A percentile compares a stretch with the other conserved stretches of the same genome.
phyloP scores from a whole-genome alignment of 495 filamentous ascomycete species.

The Aspergillus baeticus region DNA sequence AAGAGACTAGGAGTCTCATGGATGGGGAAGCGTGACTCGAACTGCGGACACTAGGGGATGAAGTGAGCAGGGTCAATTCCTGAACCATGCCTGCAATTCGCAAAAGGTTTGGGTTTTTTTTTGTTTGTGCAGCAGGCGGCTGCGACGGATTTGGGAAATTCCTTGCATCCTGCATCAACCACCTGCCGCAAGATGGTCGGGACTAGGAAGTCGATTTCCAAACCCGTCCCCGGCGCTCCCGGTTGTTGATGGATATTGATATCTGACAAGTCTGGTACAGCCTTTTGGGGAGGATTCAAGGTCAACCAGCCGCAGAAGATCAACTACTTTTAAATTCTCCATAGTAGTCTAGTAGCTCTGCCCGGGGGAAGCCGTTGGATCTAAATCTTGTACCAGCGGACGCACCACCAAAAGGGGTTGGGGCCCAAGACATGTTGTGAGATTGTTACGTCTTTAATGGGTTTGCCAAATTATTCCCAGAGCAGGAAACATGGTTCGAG shows the following conservation, averaged over 20 bases:
- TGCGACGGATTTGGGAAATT: constrained; percentile 16
- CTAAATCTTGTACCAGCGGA: background rate
- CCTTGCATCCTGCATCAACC: constrained; percentile 14
- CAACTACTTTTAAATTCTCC: no score
- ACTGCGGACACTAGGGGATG: background rate
- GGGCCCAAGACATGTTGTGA: background rate
- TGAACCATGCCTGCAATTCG: background rate
- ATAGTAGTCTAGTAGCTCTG: no score
- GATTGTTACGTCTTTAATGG: background rate
- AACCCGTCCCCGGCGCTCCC: no score
- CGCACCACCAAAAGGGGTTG: background rate
- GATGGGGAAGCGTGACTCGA: constrained; percentile 3
- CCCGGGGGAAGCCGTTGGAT: background rate
- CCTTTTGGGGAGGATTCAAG: background rate
- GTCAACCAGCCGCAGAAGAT: background rate
- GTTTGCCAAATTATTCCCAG: background rate
- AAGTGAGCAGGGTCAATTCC: background rate
- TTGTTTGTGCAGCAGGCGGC: constrained; percentile 20
- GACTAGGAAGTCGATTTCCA: constrained; percentile 18
- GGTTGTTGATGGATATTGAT: background rate
- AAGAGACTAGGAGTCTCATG: background rate
- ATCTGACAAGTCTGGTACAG: background rate
- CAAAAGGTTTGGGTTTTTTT: background rate
- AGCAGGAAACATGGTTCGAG: constrained; percentile 14
- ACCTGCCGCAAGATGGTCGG: background rate